Evolutionary conservation across 2,329 filamentous ascomycete species (phyloP), one percentile per base, ranked within the genome.

Genomic region (Exophiala calicioides): DNA sequence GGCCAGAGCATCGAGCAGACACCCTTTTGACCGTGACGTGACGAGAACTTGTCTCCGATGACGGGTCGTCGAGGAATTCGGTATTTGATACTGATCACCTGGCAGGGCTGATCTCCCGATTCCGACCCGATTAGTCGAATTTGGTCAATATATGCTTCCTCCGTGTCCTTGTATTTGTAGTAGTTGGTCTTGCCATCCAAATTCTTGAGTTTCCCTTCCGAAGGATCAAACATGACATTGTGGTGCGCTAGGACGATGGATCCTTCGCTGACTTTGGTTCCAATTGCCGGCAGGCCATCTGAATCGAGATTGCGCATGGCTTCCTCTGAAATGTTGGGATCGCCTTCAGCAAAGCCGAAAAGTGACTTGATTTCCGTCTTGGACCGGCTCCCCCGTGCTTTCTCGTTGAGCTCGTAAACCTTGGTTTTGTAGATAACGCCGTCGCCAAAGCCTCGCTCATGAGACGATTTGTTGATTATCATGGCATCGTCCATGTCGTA

Each of bases 401-500:
- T 74, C 52, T 91, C 87, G 41, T 95, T 89, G 13, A 97, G 78
- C 26, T 86, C 82, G 63, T 93, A 84, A 63, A 94, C 87, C 72
- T 97, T 95, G 6, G 90, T 95, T 75, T 98, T 98, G 78, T 96
- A 98, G 60, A 98, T 90, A 4, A 90, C 94, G 44, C 93, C 93
- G 62, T 97, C 84, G 27, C 90, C 91, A 62, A 98, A 97, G 10
- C 93, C 93, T 58, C 93, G 84, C 69, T 98, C 93, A 68, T 96
- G 89, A 2, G 91, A 84, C 15, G 90, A 95, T 68, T 97, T 97
- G 76, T 97, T 97, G 65, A 98, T 77, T 65, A 98, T 97, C 91
- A 97, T 97, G 65, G 93, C 93, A 72, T 98, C 93, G 77, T 98
- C 93, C 93, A 98, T 98, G 77, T 98, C 93, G 71, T 97, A 98